Evolutionary conservation across 1,284 basidiomycete genomes (phyloP).

Genomic region (Bothia castanella): DNA sequence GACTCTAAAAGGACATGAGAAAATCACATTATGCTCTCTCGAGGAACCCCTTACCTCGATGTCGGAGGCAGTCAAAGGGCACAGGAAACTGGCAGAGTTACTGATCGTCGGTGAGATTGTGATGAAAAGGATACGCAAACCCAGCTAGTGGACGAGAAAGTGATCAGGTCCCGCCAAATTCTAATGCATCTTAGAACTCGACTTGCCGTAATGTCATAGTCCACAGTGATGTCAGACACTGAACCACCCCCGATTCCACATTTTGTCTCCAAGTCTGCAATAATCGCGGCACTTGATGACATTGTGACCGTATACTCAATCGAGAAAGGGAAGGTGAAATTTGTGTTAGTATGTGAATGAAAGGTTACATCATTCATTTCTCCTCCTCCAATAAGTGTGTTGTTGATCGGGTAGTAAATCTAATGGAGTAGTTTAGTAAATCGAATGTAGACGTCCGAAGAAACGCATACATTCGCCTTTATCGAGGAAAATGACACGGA

Average conservation of each 20-base stretch:
- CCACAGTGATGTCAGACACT: slow-evolving; percentile 54
- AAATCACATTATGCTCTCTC: background rate
- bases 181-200: background rate
- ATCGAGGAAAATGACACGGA: slow-evolving; percentile 68
- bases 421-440: slow-evolving; percentile 28
- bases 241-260: slow-evolving; percentile 58
- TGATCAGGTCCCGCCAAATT: slow-evolving; percentile 10
- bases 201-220: slow-evolving; percentile 65
- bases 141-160: slow-evolving; percentile 43
- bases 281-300: slow-evolving; percentile 58
- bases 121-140: slow-evolving; percentile 59
- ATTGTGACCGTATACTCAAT: slow-evolving; percentile 63
- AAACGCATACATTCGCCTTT: slow-evolving; percentile 50
- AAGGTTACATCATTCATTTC: slow-evolving; percentile 60
- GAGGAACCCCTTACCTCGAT: slow-evolving; percentile 16
- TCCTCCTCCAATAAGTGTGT: slow-evolving; percentile 64
- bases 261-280: slow-evolving; percentile 62
- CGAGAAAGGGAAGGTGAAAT: slow-evolving; percentile 78
- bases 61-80: slow-evolving; percentile 50
- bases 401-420: slow-evolving; percentile 73
- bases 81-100: slow-evolving; percentile 63
- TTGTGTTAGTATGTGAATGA: slow-evolving; percentile 59
- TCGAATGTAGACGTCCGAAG: background rate
- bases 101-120: slow-evolving; percentile 68
- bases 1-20: slow-evolving; percentile 16